Evolutionary conservation across 2,329 filamentous ascomycete genomes (phyloP), one percentile per base, ranked within the genome.

Genomic region (Fusarium bactridioides): DNA sequence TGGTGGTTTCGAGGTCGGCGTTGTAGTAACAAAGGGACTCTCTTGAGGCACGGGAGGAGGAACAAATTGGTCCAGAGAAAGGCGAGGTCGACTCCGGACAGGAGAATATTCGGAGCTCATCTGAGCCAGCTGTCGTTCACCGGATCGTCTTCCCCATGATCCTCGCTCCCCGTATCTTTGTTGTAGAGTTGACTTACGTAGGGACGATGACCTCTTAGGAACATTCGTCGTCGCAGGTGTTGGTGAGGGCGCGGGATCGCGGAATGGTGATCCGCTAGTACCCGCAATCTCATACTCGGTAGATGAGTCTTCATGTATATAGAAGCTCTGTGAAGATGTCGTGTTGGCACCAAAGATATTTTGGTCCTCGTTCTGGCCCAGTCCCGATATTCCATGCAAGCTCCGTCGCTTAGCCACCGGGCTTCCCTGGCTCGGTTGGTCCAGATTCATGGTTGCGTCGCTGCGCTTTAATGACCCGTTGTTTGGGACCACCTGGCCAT

Each of bases 371-470:
- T 90, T 75, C 31, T 84, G 80, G 50, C 86, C 86, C 70, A 91
- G 85, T 74, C 84, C 89, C n/a, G 91, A 86, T 47, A 91, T 88
- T 55, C 92, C 92, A 80, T 97, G 94, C 75, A 97, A 83, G 82
- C 95, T 98, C 77, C 96, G 90, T 73, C 96, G 89, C 85, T 98
- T 98, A 51, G 95, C 93, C 67, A 95, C 93, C 1, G 96, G 95
- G 78, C 93, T 98, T 74, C 93, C 93, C 62, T 93, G 86, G 76
- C 88, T 92, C 33, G 90, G 87, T 72, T 93, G 92, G 77, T 97
- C 95, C 54, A 97, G 84, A 77, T 94, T 94, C 93, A 97, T 95
- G 57, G 92, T 92, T 47, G 93, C 92, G 83, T 98, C 95, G 78
- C 92, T 95, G 76, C 96, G 91, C 86, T 98, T 98, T 75, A 98